Conservation (phyloP, 2,329 filamentous ascomycete genomes). For the Pseudogymnoascus sp. region DNA sequence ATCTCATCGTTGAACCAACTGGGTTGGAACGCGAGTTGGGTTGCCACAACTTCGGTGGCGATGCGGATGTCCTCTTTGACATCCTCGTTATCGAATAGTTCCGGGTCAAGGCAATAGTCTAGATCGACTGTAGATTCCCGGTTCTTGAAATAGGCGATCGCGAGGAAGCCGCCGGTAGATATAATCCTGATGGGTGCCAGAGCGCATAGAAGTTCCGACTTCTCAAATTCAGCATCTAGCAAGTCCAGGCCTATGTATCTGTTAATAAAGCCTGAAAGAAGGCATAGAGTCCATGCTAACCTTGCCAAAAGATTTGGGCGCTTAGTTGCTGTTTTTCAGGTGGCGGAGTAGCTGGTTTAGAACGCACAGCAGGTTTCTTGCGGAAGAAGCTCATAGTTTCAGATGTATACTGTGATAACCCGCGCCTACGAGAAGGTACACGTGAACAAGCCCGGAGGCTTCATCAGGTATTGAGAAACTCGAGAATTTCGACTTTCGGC, state of each 20-base stretch:
- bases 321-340: not conserved
- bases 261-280: not conserved
- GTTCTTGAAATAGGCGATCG: constrained; percentile 13
- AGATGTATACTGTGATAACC: not conserved
- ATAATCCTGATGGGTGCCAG: constrained; percentile 16
- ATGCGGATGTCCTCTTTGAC: constrained; percentile 8
- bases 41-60: not conserved
- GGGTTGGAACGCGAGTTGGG: constrained; percentile 5
- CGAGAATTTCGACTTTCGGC: not conserved
- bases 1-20: constrained; percentile 19
- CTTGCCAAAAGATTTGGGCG: not conserved
- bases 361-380: not conserved
- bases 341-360: not conserved
- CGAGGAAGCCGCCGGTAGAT: constrained; percentile 15
- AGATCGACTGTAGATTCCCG: constrained; percentile 14
- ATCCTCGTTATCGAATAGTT: constrained; percentile 2
- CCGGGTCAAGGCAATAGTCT: constrained; percentile 17
- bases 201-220: not conserved
- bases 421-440: not conserved
- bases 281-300: not conserved
- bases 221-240: not conserved
- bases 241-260: not conserved
- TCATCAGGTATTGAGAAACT: not conserved
- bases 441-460: not conserved
- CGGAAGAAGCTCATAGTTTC: not conserved